These are phyloP conservation scores for Daldinia sp. DNA, from an alignment of 2,329 filamentous ascomycete genomes.

Conservation along the genomic window DNA sequence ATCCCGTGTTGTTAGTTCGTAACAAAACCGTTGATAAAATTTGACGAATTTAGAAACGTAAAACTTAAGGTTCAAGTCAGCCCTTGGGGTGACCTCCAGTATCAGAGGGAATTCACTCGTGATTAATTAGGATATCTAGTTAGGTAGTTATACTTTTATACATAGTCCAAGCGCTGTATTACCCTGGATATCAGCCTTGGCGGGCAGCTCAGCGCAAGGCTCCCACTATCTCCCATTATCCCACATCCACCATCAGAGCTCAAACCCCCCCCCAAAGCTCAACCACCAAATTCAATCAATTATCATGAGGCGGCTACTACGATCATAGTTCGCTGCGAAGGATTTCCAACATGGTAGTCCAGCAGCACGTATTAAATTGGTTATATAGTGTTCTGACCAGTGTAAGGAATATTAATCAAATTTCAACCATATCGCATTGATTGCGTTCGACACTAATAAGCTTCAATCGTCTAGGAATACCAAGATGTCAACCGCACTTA, in stretches of 20 bases:
- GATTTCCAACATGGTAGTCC: conserved; percentile 71
- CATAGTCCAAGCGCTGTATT: neutral
- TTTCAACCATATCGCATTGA: neutral
- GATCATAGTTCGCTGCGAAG: conserved; percentile 42
- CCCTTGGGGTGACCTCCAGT: too few relatives aligned
- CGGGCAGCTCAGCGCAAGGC: conserved; percentile 7
- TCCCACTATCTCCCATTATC: neutral
- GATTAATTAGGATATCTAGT: neutral
- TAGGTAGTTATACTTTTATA: neutral
- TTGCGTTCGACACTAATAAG: conserved; percentile 16
- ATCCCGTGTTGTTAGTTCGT: too few relatives aligned
- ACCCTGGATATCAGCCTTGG: conserved; percentile 4
- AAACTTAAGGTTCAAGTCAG: too few relatives aligned
- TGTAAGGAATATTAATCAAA: conserved; percentile 58
- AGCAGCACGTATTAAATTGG: conserved; percentile 93
- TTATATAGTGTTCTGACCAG: conserved; percentile 90
- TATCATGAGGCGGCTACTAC: conserved; percentile 42
- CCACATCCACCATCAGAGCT: neutral
- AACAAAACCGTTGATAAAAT: too few relatives aligned
- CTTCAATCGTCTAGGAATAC: conserved; percentile 76
- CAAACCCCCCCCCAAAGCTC: conserved; percentile 13
- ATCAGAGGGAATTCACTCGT: neutral
- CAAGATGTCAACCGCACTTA: conserved; percentile 93
- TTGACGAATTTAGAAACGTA: too few relatives aligned
- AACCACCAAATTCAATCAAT: conserved; percentile 15